Base-by-base conservation (phyloP, 495 filamentous ascomycete genomes). In the Gamarada debralockiae region DNA sequence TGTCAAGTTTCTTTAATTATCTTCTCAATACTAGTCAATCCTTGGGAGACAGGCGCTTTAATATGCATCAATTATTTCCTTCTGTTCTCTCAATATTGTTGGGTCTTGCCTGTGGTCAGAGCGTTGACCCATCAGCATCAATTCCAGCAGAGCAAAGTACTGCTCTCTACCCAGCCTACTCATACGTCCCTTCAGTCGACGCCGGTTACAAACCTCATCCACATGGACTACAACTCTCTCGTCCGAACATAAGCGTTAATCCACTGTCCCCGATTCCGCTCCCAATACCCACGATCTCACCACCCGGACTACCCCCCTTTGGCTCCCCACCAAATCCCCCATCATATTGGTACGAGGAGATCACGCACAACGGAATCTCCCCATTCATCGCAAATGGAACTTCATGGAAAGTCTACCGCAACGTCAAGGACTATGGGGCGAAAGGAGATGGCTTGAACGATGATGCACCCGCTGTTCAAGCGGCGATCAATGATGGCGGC, bases 401-500 rank as follows among this genome's bases (percentile, higher is more conserved):
- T 17, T 45, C 54, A 7, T 85, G 83, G 56, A 70, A 75, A 0
- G 76, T 84, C 0, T 84, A 76, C 55, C 71, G 81, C 15, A 81
- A 84, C 57, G 79, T 78, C 2, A 75, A 75, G 43, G 31, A 34
- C 31, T 34, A 34, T 34, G 31, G n/a, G 31, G n/a, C n/a, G n/a
- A n/a, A n/a, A n/a, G n/a, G n/a, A n/a, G n/a, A n/a, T n/a, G n/a
- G n/a, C n/a, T n/a, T 34, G 31, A 34, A 8, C 8, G 72, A 80
- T 42, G 76, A 81, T 48, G 76, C 74, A 6, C 52, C 63, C 10
- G 64, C 48, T 3, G 17, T 74, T 0, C 71, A 74, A 25, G 58
- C 68, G 0, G 71, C 71, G 0, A 69, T 74, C 33, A 63, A 72
- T 48, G 58, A 66, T 21, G 65, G 68, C 23, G 67, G 65, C 2